Evolutionary conservation across 306 rosid species (phyloP), one percentile per base, ranked within the genome.

Genomic region (Cucumis cinereus): DNA sequence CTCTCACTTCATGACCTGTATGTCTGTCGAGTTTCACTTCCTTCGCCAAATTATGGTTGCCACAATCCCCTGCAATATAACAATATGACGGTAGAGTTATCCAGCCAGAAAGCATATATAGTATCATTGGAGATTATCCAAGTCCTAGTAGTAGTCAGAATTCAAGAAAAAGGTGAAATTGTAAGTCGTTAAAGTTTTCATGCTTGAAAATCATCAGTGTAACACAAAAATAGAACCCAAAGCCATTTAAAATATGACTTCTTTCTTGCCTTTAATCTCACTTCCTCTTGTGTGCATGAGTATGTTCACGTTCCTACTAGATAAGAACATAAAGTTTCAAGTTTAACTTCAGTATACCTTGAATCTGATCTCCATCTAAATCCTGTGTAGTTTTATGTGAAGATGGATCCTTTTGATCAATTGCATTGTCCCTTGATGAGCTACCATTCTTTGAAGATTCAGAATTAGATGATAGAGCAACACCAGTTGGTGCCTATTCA

Each of bases 401-500:
- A 70, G 85, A 81, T 26, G 82, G 58, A 67, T 79, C 95, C 58
- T 77, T 86, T 63, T 61, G 55, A 67, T 78, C 84, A 69, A 57
- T 20, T 53, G 66, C 53, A 73, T 86, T 79, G 52, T 77, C 86
- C 77, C 57, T 52, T 40, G 81, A 83, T 50, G 76, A 74, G 60
- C 77, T 53, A 33, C 52, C 89, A 74, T 79, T 80, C 19, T 43
- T 83, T 24, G 86, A 82, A 28, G 82, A 79, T 83, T 53, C 85
- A 14, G 98, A 91, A 84, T 83, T 86, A 12, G 96, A 87, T 19
- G 98, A 91, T 64, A 93, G 58, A 3, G 73, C 35, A 83, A 88
- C 16, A 73, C 54, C 72, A 70, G 91, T 52, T 16, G 90, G 96
- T 5, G 74, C 89, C 98, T 91, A 70, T 70, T 47, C 57, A 70